Evolutionary conservation across 2,329 filamentous ascomycete genomes (phyloP).

Genomic region (Tetracladium maxilliforme): DNA sequence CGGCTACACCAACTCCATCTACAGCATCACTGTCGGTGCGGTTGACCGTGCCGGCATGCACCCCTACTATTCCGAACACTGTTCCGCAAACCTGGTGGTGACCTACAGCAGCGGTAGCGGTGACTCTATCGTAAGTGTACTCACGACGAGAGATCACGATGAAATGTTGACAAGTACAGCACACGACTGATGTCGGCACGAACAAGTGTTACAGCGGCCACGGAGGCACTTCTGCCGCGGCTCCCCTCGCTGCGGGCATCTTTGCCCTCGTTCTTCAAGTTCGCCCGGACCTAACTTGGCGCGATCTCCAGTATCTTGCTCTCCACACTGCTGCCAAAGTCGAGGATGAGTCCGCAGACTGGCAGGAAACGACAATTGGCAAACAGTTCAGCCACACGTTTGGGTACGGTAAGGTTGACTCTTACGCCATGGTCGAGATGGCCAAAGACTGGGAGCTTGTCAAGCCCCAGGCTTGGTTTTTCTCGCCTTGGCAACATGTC

Average conservation of each 20-base stretch:
- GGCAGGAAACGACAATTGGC: constrained; percentile 69
- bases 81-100: constrained; percentile 88
- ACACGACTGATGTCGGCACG: constrained; percentile 85
- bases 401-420: constrained; percentile 91
- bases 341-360: constrained; percentile 58
- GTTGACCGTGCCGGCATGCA: constrained; percentile 79
- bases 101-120: constrained; percentile 87
- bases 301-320: constrained; percentile 86
- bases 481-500: constrained; percentile 87
- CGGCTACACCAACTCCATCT: constrained; percentile 98
- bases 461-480: constrained; percentile 91
- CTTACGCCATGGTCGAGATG: constrained; percentile 67
- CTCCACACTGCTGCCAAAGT: constrained; percentile 74
- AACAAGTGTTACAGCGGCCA: constrained; percentile 71
- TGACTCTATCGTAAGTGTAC: constrained; percentile 56
- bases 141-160: background rate
- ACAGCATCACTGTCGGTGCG: constrained; percentile 92
- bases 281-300: constrained; percentile 79
- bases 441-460: constrained; percentile 78
- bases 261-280: constrained; percentile 77
- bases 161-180: constrained; percentile 24
- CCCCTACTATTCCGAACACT: constrained; percentile 91
- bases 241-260: constrained; percentile 81
- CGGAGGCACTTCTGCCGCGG: constrained; percentile 89
- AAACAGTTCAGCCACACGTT: constrained; percentile 88